Evolutionary conservation across 768 basidiomycete species (phyloP).

Genomic region (Tubosaeta sp.): DNA sequence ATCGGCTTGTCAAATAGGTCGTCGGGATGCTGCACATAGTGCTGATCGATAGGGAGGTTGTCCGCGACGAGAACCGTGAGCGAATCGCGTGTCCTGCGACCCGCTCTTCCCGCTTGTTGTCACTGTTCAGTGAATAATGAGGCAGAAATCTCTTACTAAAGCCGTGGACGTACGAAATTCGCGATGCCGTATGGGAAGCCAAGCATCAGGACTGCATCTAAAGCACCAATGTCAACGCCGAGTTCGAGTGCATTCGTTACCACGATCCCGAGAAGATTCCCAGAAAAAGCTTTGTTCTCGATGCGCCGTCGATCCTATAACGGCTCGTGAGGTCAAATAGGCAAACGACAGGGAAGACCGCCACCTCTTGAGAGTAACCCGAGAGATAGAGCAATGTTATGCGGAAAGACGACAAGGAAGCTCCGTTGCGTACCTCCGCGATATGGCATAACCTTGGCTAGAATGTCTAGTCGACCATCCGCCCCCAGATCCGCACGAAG

Average conservation of each 20-base stretch:
- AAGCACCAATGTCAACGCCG: constrained; percentile 85
- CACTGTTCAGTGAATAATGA: constrained; percentile 40
- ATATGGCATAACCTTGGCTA: constrained; percentile 75
- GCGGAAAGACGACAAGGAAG: neutral
- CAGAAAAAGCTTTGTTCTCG: constrained; percentile 83
- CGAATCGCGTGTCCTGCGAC: constrained; percentile 75
- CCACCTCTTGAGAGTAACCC: constrained; percentile 74
- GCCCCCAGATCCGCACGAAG: constrained; percentile 65
- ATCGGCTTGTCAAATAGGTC: constrained; percentile 62
- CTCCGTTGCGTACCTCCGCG: constrained; percentile 59
- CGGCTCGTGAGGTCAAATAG: neutral
- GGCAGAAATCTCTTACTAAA: neutral
- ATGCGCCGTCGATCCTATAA: constrained; percentile 74
- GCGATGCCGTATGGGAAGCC: constrained; percentile 79
- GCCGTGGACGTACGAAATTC: constrained; percentile 59
- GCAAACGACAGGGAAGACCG: neutral
- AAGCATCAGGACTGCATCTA: constrained; percentile 87
- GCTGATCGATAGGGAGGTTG: constrained; percentile 62
- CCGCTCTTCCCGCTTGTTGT: constrained; percentile 88
- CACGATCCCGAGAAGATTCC: constrained; percentile 77
- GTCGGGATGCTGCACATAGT: constrained; percentile 66
- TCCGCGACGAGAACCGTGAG: constrained; percentile 73
- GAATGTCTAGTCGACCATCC: constrained; percentile 72
- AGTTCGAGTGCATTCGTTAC: constrained; percentile 90
- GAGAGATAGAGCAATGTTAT: neutral